phyloP scores from a whole-genome alignment of 2,329 filamentous ascomycete genomes.

The Exophiala sp. region DNA sequence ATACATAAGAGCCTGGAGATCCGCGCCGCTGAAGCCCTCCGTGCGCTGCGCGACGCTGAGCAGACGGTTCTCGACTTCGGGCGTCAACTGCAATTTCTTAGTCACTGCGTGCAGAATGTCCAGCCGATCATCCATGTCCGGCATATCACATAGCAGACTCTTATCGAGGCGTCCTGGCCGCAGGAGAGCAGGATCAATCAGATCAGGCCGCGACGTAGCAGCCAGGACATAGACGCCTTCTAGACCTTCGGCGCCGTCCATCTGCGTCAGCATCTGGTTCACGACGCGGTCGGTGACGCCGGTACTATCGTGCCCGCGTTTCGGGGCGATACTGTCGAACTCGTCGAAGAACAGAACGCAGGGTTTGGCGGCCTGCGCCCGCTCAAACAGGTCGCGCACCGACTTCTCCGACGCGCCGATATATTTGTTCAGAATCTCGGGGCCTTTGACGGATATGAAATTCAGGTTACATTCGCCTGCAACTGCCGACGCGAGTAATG shows the following conservation, averaged over 20 bases:
- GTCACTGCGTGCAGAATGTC: slow-evolving; percentile 86
- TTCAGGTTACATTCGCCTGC: slow-evolving; percentile 96
- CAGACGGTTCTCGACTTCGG: slow-evolving; percentile 58
- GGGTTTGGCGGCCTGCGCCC: slow-evolving; percentile 81
- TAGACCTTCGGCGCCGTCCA: slow-evolving; percentile 95
- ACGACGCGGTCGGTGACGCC: slow-evolving; percentile 98
- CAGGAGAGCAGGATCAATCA: slow-evolving; percentile 90
- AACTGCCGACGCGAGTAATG: slow-evolving; percentile 89
- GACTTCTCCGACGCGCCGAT: slow-evolving; percentile 96
- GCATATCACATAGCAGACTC: slow-evolving; percentile 85
- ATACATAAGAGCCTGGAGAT: slow-evolving; percentile 89
- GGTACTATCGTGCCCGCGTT: slow-evolving; percentile 91
- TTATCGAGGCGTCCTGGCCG: slow-evolving; percentile 91
- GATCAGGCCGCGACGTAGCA: slow-evolving; percentile 83
- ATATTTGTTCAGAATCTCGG: slow-evolving; percentile 98
- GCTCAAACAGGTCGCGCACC: slow-evolving; percentile 89
- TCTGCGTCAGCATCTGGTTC: slow-evolving; percentile 95
- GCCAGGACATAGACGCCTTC: slow-evolving; percentile 94
- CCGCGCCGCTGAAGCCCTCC: slow-evolving; percentile 87
- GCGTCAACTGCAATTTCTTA: slow-evolving; percentile 67
- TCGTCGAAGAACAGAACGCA: slow-evolving; percentile 98
- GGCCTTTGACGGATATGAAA: slow-evolving; percentile 97
- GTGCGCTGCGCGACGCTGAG: slow-evolving; percentile 72
- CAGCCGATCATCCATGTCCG: slow-evolving; percentile 67
- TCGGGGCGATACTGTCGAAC: slow-evolving; percentile 95